Conservation (phyloP, 1,284 basidiomycete species). For the Rhodotorula sp. region DNA sequence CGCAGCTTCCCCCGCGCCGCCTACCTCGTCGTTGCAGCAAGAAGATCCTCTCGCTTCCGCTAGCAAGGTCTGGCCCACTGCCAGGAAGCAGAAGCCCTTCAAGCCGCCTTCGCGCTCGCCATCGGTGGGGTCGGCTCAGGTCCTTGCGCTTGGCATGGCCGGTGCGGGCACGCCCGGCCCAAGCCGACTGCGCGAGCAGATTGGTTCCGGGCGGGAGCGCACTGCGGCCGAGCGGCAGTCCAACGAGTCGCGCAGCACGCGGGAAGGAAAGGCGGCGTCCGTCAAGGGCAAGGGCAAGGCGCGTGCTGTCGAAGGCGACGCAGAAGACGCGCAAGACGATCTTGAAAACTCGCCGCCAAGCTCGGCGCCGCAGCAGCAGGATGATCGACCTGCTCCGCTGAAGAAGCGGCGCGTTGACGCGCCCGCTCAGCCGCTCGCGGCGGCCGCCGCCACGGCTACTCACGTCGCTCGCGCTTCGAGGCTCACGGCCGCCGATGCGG, state of each 20-base stretch:
- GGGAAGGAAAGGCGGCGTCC: background rate
- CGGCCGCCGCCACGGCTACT: background rate
- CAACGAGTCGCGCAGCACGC: background rate
- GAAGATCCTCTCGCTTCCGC: background rate
- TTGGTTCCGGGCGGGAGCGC: background rate
- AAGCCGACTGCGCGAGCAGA: background rate
- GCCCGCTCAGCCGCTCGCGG: no score
- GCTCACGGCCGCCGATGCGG: slow-evolving; percentile 1
- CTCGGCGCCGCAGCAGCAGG: background rate
- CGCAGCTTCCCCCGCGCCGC: background rate
- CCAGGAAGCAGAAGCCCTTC: slow-evolving; percentile 14
- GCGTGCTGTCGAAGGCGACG: background rate
- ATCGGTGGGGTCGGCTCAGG: background rate
- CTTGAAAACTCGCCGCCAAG: slow-evolving; percentile 4
- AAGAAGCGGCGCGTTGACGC: slow-evolving; percentile 1
- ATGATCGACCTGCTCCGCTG: background rate
- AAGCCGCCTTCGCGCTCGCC: slow-evolving; percentile 1
- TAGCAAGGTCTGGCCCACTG: slow-evolving; percentile 7
- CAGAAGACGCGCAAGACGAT: slow-evolving; percentile 6
- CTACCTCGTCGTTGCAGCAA: background rate
- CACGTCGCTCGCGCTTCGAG: background rate
- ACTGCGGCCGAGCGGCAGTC: background rate
- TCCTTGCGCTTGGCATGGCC: background rate
- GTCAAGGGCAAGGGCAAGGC: background rate
- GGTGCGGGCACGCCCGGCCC: background rate